These are phyloP conservation scores for Tylopilus cervinicoccineus DNA, from an alignment of 768 basidiomycete species.

Conservation along the genomic window DNA sequence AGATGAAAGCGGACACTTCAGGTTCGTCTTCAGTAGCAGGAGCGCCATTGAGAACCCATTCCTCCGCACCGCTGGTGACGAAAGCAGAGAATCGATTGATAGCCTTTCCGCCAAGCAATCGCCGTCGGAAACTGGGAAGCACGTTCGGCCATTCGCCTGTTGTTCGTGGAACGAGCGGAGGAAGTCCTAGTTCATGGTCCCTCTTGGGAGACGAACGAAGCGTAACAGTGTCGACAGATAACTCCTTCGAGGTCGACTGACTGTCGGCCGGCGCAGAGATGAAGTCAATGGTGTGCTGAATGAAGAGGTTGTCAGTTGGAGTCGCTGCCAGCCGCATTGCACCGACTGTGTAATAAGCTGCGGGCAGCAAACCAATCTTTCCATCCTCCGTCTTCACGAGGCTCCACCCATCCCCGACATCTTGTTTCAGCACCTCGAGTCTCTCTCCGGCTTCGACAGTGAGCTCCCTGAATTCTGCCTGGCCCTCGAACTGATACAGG, in stretches of 20 bases:
- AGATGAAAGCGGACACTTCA: conserved; percentile 14
- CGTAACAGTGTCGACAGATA: conserved; percentile 46
- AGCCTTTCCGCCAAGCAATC: conserved; percentile 71
- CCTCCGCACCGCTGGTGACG: conserved; percentile 82
- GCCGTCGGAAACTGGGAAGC: conserved; percentile 67
- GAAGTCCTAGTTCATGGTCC: conserved; percentile 22
- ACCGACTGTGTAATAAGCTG: conserved; percentile 69
- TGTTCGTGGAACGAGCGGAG: conserved; percentile 55
- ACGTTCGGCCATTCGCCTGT: conserved; percentile 63
- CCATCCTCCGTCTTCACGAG: conserved; percentile 55
- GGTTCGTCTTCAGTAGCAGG: conserved; percentile 29
- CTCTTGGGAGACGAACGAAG: conserved; percentile 38
- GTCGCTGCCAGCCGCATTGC: not conserved
- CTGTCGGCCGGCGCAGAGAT: conserved; percentile 42
- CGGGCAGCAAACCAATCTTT: conserved; percentile 66
- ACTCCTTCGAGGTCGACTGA: conserved; percentile 24
- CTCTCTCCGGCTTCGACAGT: conserved; percentile 65
- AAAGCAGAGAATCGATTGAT: conserved; percentile 85
- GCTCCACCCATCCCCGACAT: conserved; percentile 79
- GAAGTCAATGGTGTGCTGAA: conserved; percentile 66
- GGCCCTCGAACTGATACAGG: conserved; percentile 71
- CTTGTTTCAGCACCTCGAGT: conserved; percentile 66
- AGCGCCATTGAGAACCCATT: conserved; percentile 71
- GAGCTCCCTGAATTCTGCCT: conserved; percentile 71
- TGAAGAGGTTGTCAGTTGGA: not conserved